Percentiles rank a stretch among this genome's conserved stretches.
Evolutionary conservation across 768 basidiomycete species (phyloP).

Genomic region (Calocera cornea): DNA sequence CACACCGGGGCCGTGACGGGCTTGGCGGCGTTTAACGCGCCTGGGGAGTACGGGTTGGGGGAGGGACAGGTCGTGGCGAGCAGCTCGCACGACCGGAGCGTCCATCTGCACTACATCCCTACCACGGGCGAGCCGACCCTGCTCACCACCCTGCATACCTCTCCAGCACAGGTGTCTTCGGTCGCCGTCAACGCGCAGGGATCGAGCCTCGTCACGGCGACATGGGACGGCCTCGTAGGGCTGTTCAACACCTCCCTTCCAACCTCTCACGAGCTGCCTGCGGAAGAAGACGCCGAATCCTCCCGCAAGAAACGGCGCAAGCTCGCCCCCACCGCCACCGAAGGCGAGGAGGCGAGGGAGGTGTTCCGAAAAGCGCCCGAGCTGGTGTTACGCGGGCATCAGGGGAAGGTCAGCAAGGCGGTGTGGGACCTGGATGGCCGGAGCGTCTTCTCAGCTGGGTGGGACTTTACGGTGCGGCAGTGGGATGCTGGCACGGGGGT

Average conservation of each 20-base stretch:
- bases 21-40: slow-evolving; percentile 37
- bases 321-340: slow-evolving; percentile 25
- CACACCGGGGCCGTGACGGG: slow-evolving; percentile 56
- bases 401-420: slow-evolving; percentile 62
- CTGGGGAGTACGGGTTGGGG: not conserved
- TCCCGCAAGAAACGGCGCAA: slow-evolving; percentile 42
- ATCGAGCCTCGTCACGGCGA: slow-evolving; percentile 59
- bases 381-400: slow-evolving; percentile 69
- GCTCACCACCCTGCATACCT: slow-evolving; percentile 66
- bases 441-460: slow-evolving; percentile 40
- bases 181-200: slow-evolving; percentile 44
- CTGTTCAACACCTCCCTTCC: slow-evolving; percentile 62
- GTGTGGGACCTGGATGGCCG: slow-evolving; percentile 35
- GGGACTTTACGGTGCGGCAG: slow-evolving; percentile 75
- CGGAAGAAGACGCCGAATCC: slow-evolving; percentile 30
- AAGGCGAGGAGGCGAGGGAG: slow-evolving; percentile 30
- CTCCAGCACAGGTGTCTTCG: slow-evolving; percentile 67
- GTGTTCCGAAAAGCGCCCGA: slow-evolving; percentile 38
- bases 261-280: slow-evolving; percentile 44
- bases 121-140: slow-evolving; percentile 24
- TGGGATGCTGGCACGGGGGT: slow-evolving; percentile 74
- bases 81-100: slow-evolving; percentile 69
- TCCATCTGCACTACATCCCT: slow-evolving; percentile 35
- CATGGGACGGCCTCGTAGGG: slow-evolving; percentile 79
- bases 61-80: slow-evolving; percentile 15